A percentile compares a stretch with the other conserved stretches of the same genome.
phyloP scores from a whole-genome alignment of 345 rosid genomes.

The Limnanthes douglasii region DNA sequence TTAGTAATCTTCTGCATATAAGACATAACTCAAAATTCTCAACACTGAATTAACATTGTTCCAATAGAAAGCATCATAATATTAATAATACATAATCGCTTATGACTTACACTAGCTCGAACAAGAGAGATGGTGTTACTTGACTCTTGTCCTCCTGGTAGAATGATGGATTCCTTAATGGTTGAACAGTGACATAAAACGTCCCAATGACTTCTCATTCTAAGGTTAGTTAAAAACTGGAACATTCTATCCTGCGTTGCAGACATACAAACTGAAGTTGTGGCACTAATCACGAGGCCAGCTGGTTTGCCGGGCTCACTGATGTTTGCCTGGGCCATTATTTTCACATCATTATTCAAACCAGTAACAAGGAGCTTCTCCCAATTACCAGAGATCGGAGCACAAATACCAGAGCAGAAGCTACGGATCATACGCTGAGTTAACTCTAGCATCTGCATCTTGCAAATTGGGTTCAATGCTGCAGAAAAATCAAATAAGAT shows the following conservation, averaged over 20 bases:
- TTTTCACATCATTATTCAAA: constrained; percentile 28
- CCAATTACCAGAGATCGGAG: constrained; percentile 30
- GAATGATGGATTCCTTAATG: too few species aligned
- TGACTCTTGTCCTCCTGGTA: too few species aligned
- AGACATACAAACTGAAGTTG: constrained; percentile 59
- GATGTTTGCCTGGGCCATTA: constrained; percentile 30
- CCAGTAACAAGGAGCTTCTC: constrained; percentile 27
- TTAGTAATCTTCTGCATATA: too few species aligned
- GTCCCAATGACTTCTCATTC: constrained; percentile 41
- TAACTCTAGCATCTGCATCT: constrained; percentile 36
- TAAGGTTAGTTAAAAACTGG: constrained; percentile 37
- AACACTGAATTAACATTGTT: too few species aligned
- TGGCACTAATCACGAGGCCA: constrained; percentile 39
- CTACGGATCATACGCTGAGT: constrained; percentile 40
- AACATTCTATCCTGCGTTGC: constrained; percentile 34
- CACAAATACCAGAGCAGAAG: constrained; percentile 46
- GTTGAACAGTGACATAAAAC: constrained; percentile 28
- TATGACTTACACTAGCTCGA: too few species aligned
- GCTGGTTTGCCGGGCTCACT: constrained; percentile 30
- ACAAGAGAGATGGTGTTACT: too few species aligned
- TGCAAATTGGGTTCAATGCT: too few species aligned
- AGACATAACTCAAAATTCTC: too few species aligned
- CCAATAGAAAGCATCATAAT: too few species aligned
- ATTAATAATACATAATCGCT: too few species aligned
- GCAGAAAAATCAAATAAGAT: constrained; percentile 4